Evolutionary conservation across 352 stramenopile genomes (phyloP), one percentile per base, ranked within the genome.

Genomic region (Thalassiosira allenii): DNA sequence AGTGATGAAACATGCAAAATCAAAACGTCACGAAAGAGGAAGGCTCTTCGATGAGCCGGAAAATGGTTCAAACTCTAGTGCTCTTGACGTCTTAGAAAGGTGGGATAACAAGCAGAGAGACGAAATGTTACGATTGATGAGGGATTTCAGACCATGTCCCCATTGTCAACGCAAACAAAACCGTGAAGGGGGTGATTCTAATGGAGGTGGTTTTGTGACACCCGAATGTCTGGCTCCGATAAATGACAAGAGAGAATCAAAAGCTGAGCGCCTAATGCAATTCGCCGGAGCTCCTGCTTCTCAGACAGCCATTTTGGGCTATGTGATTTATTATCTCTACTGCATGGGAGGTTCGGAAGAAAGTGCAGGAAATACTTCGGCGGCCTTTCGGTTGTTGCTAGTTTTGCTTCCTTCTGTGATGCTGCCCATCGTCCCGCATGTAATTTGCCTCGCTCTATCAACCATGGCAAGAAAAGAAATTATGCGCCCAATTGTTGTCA

Each of bases 181-280:
- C 17, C 8, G 37, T 17, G 37, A 47, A 17, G 37, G 37, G 17
- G 37, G 37, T 47, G 37, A 17, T 47, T 47, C 37, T 47, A 65
- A 67, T 23, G 82, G 86, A 30, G 86, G 86, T 34, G 85, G 85
- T 4, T 91, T 89, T 63, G 79, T 91, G 12, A 91, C 86, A 27
- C 54, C 79, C 9, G 75, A 87, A 41, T 91, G 86, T 59, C 58
- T 91, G 14, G 63, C 67, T 61, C 79, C 72, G 11, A 79, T 88
- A 8, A 84, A 91, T 70, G 53, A 81, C 56, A 68, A 84, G 64
- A 58, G 85, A 62, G 78, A 85, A 56, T 51, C 74, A 8, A 59
- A 66, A 65, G 86, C 86, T 47, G 52, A 71, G 59, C 27, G 29
- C 23, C 23, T 76, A 9, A 52, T 86, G 1, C 27, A 27, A 0